These are phyloP conservation scores for Pezicula rhizophila DNA, from an alignment of 2,329 filamentous ascomycete genomes.

Conservation along the genomic window DNA sequence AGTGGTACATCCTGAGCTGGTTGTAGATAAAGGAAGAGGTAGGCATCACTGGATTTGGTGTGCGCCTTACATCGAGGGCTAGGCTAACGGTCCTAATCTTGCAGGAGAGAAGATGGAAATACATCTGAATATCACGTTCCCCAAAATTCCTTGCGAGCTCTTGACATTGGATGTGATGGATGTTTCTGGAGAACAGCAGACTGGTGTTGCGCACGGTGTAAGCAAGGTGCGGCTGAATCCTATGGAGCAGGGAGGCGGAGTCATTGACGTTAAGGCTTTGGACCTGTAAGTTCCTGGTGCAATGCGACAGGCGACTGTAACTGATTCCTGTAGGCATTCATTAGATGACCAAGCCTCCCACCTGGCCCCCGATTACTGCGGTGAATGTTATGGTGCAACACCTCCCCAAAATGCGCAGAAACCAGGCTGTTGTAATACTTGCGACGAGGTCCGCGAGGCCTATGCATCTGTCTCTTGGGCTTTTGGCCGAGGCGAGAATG, in stretches of 20 bases:
- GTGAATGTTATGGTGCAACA: slow-evolving; percentile 82
- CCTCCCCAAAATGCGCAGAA: slow-evolving; percentile 68
- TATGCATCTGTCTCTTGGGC: slow-evolving; percentile 89
- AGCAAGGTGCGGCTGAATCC: slow-evolving; percentile 80
- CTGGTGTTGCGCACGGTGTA: slow-evolving; percentile 86
- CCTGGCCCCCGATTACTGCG: slow-evolving; percentile 88
- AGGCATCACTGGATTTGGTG: slow-evolving; percentile 21
- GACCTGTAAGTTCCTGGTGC: slow-evolving; percentile 50
- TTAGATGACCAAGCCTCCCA: slow-evolving; percentile 66
- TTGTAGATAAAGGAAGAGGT: slow-evolving; percentile 97
- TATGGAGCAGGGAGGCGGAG: slow-evolving; percentile 65
- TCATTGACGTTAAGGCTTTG: slow-evolving; percentile 65
- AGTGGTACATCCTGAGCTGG: slow-evolving; percentile 80
- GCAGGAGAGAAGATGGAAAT: slow-evolving; percentile 97
- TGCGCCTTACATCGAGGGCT: slow-evolving; percentile 3
- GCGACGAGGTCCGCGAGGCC: slow-evolving; percentile 91
- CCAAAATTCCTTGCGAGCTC: slow-evolving; percentile 87
- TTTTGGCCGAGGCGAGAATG: slow-evolving; percentile 84
- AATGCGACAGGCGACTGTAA: slow-evolving; percentile 6
- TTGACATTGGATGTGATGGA: slow-evolving; percentile 98
- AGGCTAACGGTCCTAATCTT: slow-evolving; percentile 9
- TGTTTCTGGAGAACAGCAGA: slow-evolving; percentile 93
- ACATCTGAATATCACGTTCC: slow-evolving; percentile 94
- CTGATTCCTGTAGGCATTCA: slow-evolving; percentile 45
- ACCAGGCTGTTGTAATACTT: slow-evolving; percentile 91